These are phyloP conservation scores for Athelia psychrophila DNA, from an alignment of 1,284 basidiomycete genomes.

Conservation along the genomic window DNA sequence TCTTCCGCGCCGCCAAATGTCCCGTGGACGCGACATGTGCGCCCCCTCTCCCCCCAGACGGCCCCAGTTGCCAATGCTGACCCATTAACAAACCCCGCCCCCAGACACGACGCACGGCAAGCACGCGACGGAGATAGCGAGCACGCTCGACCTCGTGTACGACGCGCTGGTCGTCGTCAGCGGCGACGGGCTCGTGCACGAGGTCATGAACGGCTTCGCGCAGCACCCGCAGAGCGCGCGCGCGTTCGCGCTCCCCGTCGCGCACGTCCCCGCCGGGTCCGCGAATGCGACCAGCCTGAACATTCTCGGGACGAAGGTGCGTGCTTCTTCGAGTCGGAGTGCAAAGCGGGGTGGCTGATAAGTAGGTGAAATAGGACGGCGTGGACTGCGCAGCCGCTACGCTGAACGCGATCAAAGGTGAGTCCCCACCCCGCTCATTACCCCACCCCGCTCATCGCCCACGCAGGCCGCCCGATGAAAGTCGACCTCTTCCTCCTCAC, in stretches of 20 bases:
- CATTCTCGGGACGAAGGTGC: constrained; percentile 63
- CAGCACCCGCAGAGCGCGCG: constrained; percentile 63
- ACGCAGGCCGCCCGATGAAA: constrained; percentile 63
- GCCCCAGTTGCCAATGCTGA: constrained; percentile 7
- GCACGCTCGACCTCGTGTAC: constrained; percentile 59
- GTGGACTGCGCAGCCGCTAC: constrained; percentile 74
- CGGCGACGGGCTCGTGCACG: constrained; percentile 89
- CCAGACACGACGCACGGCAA: constrained; percentile 70
- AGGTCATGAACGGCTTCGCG: constrained; percentile 92
- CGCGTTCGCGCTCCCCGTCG: constrained; percentile 78
- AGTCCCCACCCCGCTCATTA: constrained; percentile 6
- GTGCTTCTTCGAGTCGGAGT: too few relatives aligned
- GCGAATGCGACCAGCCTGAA: constrained; percentile 83
- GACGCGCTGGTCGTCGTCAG: constrained; percentile 85
- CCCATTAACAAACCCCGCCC: constrained; percentile 1
- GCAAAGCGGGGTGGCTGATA: too few relatives aligned
- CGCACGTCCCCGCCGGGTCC: constrained; percentile 86
- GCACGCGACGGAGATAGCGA: constrained; percentile 76
- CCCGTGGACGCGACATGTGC: constrained; percentile 56
- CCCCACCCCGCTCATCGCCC: too few relatives aligned
- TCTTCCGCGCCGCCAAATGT: constrained; percentile 79
- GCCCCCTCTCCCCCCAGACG: constrained; percentile 27
- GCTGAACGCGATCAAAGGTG: constrained; percentile 88
- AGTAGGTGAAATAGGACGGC: too few relatives aligned
- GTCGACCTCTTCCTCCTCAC: constrained; percentile 83